A percentile compares a stretch with the other conserved stretches of the same genome.
phyloP scores from a whole-genome alignment of 2,329 filamentous ascomycete species.

The Monosporascus sp. region DNA sequence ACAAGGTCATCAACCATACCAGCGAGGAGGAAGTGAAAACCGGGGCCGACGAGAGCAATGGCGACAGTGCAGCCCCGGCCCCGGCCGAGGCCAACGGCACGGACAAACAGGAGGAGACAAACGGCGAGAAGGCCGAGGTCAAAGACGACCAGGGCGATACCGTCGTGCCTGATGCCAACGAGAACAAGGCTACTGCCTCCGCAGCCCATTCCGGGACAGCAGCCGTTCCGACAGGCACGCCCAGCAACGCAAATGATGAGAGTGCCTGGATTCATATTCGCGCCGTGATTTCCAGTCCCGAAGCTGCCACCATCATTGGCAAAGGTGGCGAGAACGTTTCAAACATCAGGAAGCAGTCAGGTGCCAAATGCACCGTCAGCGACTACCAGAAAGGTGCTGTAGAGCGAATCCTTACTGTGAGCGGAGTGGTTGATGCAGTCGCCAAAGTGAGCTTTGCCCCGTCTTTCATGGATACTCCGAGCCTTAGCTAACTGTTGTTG shows the following conservation, averaged over 20 bases:
- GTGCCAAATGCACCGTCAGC: conserved; percentile 97
- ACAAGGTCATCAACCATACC: conserved; percentile 75
- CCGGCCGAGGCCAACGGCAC: conserved; percentile 43
- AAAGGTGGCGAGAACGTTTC: conserved; percentile 99
- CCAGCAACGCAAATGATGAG: conserved; percentile 70
- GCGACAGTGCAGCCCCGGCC: conserved; percentile 27
- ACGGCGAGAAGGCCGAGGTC: conserved; percentile 43
- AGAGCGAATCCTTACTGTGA: conserved; percentile 95
- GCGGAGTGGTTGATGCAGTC: conserved; percentile 90
- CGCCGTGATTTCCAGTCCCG: conserved; percentile 93
- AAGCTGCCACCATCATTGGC: conserved; percentile 95
- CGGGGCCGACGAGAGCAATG: conserved; percentile 34
- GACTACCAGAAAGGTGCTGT: conserved; percentile 97
- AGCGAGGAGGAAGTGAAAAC: conserved; percentile 40
- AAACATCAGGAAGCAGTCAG: conserved; percentile 89
- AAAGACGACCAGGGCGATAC: conserved; percentile 64
- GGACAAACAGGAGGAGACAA: conserved; percentile 39
- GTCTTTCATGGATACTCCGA: conserved; percentile 3
- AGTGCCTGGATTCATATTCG: conserved; percentile 95
- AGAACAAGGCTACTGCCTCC: conserved; percentile 44
- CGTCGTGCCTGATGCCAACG: conserved; percentile 59
- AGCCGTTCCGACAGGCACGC: conserved; percentile 29
- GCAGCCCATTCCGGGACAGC: conserved; percentile 33
- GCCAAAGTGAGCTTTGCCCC: conserved; percentile 66
- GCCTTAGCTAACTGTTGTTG: conserved; percentile 8